Evolutionary conservation across 2,329 filamentous ascomycete species (phyloP).

Genomic region (Cercospora zeae-maydis): DNA sequence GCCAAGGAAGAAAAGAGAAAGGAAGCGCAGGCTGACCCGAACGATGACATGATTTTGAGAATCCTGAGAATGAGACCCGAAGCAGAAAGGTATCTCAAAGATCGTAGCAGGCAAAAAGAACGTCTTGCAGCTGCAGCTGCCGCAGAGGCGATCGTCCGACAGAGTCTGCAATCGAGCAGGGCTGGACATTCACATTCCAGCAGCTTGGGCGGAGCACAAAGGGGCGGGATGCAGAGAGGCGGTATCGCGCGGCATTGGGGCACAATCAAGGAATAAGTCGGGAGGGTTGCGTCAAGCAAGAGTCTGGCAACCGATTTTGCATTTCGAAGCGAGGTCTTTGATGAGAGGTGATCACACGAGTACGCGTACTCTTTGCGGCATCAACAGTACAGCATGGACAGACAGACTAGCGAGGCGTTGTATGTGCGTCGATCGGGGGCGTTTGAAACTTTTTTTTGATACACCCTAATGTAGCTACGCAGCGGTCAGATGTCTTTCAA

Average conservation of each 20-base stretch:
- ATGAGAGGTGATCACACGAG: background rate
- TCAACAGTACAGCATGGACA: slow-evolving; percentile 6
- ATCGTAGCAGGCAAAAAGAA: slow-evolving; percentile 90
- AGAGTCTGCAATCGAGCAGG: slow-evolving; percentile 66
- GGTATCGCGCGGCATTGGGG: slow-evolving; percentile 21
- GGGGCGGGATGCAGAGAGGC: slow-evolving; percentile 13
- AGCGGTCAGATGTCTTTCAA: background rate
- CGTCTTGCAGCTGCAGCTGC: slow-evolving; percentile 83
- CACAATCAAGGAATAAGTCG: slow-evolving; percentile 22
- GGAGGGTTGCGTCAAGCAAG: background rate
- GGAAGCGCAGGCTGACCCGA: slow-evolving; percentile 92
- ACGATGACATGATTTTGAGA: slow-evolving; percentile 94
- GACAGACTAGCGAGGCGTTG: slow-evolving; percentile 1
- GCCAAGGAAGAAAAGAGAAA: slow-evolving; percentile 94
- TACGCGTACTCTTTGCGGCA: slow-evolving; percentile 3
- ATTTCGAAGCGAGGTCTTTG: background rate
- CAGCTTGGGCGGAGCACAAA: slow-evolving; percentile 18
- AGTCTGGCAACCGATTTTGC: background rate
- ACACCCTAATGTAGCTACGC: slow-evolving; percentile 7
- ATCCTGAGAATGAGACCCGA: slow-evolving; percentile 94
- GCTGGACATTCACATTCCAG: slow-evolving; percentile 17
- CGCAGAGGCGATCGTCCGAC: slow-evolving; percentile 88
- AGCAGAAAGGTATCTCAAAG: slow-evolving; percentile 79
- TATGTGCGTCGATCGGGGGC: background rate
- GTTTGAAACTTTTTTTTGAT: background rate